Conservation (phyloP, 129 eudicot species). For the Centella asiatica region DNA sequence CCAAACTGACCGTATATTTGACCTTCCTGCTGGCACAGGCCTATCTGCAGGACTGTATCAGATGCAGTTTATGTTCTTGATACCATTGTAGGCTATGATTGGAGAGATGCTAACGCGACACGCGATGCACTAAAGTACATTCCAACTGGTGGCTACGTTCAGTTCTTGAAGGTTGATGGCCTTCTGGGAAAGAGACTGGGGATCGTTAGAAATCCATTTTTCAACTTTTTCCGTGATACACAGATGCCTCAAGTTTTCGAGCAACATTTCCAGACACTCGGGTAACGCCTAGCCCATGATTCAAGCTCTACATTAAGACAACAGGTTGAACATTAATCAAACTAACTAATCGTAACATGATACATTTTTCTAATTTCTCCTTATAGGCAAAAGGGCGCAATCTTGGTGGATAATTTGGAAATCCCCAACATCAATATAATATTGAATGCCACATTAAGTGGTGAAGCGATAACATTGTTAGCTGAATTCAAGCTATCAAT, state of each 20-base stretch:
- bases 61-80: conserved; percentile 66
- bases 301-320: not conserved
- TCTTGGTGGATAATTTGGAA: conserved; percentile 49
- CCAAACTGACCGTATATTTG: too few relatives aligned
- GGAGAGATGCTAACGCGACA: conserved; percentile 47
- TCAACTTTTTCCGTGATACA: conserved; percentile 24
- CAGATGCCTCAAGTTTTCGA: conserved; percentile 32
- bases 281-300: conserved; percentile 21
- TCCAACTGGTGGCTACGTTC: conserved; percentile 60
- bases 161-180: conserved; percentile 47
- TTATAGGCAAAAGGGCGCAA: conserved; percentile 41
- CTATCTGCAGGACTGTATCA: conserved; percentile 61
- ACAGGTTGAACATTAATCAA: too few relatives aligned
- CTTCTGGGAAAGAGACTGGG: conserved; percentile 73
- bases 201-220: conserved; percentile 44
- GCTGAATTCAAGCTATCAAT: conserved; percentile 56
- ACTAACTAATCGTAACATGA: not conserved
- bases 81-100: conserved; percentile 49
- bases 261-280: conserved; percentile 34
- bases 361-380: not conserved
- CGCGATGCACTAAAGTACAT: conserved; percentile 34
- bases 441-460: conserved; percentile 27
- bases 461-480: conserved; percentile 28
- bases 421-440: conserved; percentile 24
- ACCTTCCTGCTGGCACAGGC: conserved; percentile 24